Conservation (phyloP, 306 rosid species). For the Mimosa bimucronata region DNA sequence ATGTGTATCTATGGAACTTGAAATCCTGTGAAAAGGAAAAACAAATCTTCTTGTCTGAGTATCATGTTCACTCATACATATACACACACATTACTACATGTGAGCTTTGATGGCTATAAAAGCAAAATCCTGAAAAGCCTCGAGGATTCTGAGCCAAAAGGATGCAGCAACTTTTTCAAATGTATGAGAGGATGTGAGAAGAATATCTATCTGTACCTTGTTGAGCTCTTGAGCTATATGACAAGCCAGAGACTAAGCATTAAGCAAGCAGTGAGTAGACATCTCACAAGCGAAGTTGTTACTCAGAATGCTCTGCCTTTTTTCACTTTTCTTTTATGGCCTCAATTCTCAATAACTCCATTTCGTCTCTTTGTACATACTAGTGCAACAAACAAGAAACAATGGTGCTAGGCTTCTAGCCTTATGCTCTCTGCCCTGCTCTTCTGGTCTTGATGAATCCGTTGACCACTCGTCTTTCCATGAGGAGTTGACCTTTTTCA, state of each 20-base stretch:
- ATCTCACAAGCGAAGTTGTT: background rate
- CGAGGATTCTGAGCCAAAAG: background rate
- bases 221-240: background rate
- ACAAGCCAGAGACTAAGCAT: background rate
- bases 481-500: background rate
- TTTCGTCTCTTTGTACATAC: background rate
- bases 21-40: too few relatives aligned
- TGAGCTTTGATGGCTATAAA: background rate
- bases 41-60: too few relatives aligned
- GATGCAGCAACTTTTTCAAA: background rate
- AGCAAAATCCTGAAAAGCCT: background rate
- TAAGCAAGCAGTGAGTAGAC: background rate
- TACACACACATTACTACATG: too few relatives aligned
- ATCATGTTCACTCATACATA: too few relatives aligned
- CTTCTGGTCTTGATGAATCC: background rate
- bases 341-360: background rate
- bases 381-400: background rate
- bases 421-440: background rate
- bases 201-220: background rate
- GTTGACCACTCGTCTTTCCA: background rate
- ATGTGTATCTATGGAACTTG: background rate
- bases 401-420: background rate
- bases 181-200: background rate
- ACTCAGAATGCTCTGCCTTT: background rate
- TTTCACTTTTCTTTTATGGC: background rate